Conservation (phyloP, 2,329 filamentous ascomycete genomes). For the Aspergillus sp. region DNA sequence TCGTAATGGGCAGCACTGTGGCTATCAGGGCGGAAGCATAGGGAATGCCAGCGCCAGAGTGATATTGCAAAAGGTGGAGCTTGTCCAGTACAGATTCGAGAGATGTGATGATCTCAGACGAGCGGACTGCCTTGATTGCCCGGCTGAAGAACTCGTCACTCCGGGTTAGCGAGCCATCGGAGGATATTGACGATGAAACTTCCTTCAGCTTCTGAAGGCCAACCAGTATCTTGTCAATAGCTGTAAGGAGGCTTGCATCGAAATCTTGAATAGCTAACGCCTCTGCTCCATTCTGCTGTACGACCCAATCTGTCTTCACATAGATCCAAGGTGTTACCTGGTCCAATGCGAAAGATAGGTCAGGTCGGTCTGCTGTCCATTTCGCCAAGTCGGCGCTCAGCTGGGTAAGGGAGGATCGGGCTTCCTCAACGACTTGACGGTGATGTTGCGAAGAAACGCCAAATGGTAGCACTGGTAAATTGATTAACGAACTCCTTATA, state of each 20-base stretch:
- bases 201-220: slow-evolving; percentile 61
- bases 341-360: slow-evolving; percentile 55
- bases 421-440: slow-evolving; percentile 21
- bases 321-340: slow-evolving; percentile 61
- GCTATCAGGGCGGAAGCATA: slow-evolving; percentile 52
- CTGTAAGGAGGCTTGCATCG: slow-evolving; percentile 50
- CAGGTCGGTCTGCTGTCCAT: slow-evolving; percentile 44
- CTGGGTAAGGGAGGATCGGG: slow-evolving; percentile 18
- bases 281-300: slow-evolving; percentile 8
- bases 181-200: slow-evolving; percentile 53
- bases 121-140: slow-evolving; percentile 53
- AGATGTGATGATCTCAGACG: slow-evolving; percentile 45
- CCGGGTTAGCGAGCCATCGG: slow-evolving; percentile 54
- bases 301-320: slow-evolving; percentile 15
- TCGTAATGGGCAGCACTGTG: slow-evolving; percentile 60
- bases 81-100: slow-evolving; percentile 39
- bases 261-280: slow-evolving; percentile 39
- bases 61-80: slow-evolving; percentile 40
- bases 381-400: slow-evolving; percentile 37
- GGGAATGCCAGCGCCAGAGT: slow-evolving; percentile 34
- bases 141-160: slow-evolving; percentile 46
- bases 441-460: slow-evolving; percentile 36
- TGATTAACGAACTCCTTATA: slow-evolving; percentile 36
- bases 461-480: slow-evolving; percentile 44
- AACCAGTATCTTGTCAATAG: slow-evolving; percentile 70